Percentiles rank a stretch among this genome's conserved stretches.
Evolutionary conservation across 306 rosid species (phyloP).

Genomic region (Pyrus bretschneideri): DNA sequence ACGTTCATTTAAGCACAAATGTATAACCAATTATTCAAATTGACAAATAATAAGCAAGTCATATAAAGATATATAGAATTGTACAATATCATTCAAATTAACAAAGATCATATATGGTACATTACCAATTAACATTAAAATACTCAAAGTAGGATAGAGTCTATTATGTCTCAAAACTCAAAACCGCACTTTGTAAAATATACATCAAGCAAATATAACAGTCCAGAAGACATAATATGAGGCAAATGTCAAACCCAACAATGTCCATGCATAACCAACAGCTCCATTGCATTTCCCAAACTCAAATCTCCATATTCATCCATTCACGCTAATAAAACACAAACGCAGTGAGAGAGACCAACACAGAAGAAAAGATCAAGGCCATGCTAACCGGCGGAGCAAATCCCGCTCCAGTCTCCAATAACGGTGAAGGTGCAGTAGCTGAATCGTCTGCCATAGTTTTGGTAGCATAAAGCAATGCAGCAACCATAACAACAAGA

Average conservation of each 20-base stretch:
- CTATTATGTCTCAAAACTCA: background rate
- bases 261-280: background rate
- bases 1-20: background rate
- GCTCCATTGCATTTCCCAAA: background rate
- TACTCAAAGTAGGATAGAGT: background rate
- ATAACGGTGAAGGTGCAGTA: constrained; percentile 40
- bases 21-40: background rate
- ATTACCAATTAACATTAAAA: background rate
- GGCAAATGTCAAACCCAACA: background rate
- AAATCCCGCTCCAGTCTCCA: constrained; percentile 47
- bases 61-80: background rate
- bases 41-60: background rate
- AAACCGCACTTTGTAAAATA: background rate
- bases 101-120: background rate
- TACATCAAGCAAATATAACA: background rate
- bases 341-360: constrained; percentile 43
- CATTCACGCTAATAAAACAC: constrained; percentile 6
- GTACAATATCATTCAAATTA: background rate
- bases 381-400: constrained; percentile 30
- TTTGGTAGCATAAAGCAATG: constrained; percentile 17
- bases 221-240: background rate
- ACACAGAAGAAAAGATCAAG: constrained; percentile 21
- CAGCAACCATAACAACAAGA: constrained; percentile 22
- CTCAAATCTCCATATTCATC: constrained; percentile 8
- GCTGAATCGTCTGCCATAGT: constrained; percentile 29